Evolutionary conservation across 2,329 filamentous ascomycete species (phyloP).

Genomic region (Aureobasidium sp.): DNA sequence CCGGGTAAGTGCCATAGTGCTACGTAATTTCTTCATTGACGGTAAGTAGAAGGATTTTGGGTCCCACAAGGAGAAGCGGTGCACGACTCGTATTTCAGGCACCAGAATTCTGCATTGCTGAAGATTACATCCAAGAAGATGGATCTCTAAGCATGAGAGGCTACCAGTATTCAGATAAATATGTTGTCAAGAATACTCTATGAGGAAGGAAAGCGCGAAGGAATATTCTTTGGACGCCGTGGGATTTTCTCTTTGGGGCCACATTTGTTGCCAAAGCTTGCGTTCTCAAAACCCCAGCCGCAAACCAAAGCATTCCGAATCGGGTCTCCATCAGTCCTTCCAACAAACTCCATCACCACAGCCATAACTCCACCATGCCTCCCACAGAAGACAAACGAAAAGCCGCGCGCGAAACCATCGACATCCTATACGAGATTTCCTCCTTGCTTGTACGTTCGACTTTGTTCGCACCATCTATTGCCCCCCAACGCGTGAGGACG

Average conservation of each 20-base stretch:
- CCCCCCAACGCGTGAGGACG: background rate
- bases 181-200: background rate
- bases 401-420: slow-evolving; percentile 73
- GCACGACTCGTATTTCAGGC: background rate
- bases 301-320: background rate
- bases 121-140: background rate
- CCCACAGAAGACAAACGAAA: slow-evolving; percentile 54
- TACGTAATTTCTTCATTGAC: background rate
- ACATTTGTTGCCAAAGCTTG: background rate
- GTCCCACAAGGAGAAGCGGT: background rate
- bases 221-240: too few relatives aligned
- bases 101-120: background rate
- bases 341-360: background rate
- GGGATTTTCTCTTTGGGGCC: too few relatives aligned
- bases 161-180: background rate
- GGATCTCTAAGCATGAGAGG: background rate
- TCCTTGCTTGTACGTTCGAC: slow-evolving; percentile 75
- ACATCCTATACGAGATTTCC: slow-evolving; percentile 68
- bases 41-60: background rate
- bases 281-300: background rate
- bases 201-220: too few relatives aligned
- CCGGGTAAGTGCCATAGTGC: too few relatives aligned
- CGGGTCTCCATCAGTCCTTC: background rate
- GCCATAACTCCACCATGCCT: slow-evolving; percentile 14
- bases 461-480: too few relatives aligned